Evolutionary conservation across 1,284 basidiomycete species (phyloP).

Genomic region (Malassezia furfur): DNA sequence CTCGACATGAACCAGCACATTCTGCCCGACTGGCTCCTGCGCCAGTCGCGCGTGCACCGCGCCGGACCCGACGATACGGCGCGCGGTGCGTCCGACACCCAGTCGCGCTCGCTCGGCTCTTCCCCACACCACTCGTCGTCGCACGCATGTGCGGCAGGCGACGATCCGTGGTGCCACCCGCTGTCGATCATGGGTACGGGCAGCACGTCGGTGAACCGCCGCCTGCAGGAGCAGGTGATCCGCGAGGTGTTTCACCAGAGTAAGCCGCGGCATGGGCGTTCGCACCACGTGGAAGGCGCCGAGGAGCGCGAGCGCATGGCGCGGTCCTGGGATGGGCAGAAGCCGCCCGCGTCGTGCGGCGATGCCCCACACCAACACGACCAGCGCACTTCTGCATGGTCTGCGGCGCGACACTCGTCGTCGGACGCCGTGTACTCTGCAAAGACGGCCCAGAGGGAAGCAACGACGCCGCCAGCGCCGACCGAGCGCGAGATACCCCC

Average conservation of each 20-base stretch:
- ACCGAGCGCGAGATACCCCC: too few relatives aligned
- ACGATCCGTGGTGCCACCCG: background rate
- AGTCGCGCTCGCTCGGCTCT: background rate
- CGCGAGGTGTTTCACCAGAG: constrained; percentile 43
- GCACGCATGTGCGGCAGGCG: too few relatives aligned
- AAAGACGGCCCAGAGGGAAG: too few relatives aligned
- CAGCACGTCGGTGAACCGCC: constrained; percentile 44
- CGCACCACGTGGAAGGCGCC: constrained; percentile 22
- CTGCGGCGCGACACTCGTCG: background rate
- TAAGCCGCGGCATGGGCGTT: constrained; percentile 21
- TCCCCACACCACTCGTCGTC: background rate
- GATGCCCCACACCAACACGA: too few relatives aligned
- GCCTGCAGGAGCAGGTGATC: constrained; percentile 43
- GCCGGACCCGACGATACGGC: too few relatives aligned
- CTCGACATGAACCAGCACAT: constrained; percentile 90
- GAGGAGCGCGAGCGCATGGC: constrained; percentile 19
- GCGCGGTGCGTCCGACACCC: too few relatives aligned
- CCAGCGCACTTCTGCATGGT: background rate
- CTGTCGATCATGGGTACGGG: constrained; percentile 30
- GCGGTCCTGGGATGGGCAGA: constrained; percentile 26
- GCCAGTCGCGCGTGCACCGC: constrained; percentile 22
- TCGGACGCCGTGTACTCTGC: too few relatives aligned
- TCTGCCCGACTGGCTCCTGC: constrained; percentile 76
- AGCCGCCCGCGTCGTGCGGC: background rate
- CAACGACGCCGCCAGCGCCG: too few relatives aligned